Percentiles rank a stretch among this genome's conserved stretches.
phyloP scores from a whole-genome alignment of 257 asterid genomes.

The Leonotis leonurus region DNA sequence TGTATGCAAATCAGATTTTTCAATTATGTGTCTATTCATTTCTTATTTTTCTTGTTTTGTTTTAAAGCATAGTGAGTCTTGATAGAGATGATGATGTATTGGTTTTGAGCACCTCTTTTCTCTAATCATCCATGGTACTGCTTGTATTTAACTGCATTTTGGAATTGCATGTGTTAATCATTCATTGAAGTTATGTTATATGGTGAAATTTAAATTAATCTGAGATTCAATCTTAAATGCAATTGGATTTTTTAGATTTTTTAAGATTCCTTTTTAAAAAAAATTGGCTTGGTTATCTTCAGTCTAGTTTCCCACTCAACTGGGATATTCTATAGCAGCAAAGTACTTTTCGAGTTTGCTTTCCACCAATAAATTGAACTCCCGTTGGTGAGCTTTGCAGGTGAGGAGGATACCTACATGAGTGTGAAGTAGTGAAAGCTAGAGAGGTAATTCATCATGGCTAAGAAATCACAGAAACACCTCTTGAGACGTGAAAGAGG shows the following conservation, averaged over 20 bases:
- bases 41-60: background rate
- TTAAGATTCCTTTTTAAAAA: background rate
- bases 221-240: background rate
- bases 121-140: background rate
- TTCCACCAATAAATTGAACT: background rate
- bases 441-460: conserved; percentile 35
- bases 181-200: background rate
- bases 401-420: conserved; percentile 11
- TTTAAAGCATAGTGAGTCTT: background rate
- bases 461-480: conserved; percentile 63
- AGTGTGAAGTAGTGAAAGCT: conserved; percentile 19
- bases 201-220: background rate
- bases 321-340: background rate
- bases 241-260: background rate
- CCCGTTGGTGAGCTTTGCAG: conserved; percentile 20
- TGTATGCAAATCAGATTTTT: background rate
- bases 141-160: conserved; percentile 3
- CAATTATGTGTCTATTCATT: background rate
- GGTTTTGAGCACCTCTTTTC: background rate
- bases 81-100: conserved; percentile 8
- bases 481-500: conserved; percentile 50
- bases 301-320: background rate
- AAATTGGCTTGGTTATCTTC: background rate
- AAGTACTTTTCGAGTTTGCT: background rate
- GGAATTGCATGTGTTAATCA: conserved; percentile 11